These are phyloP conservation scores for Raffaelea deltoideospora DNA, from an alignment of 2,329 filamentous ascomycete genomes.

Conservation along the genomic window DNA sequence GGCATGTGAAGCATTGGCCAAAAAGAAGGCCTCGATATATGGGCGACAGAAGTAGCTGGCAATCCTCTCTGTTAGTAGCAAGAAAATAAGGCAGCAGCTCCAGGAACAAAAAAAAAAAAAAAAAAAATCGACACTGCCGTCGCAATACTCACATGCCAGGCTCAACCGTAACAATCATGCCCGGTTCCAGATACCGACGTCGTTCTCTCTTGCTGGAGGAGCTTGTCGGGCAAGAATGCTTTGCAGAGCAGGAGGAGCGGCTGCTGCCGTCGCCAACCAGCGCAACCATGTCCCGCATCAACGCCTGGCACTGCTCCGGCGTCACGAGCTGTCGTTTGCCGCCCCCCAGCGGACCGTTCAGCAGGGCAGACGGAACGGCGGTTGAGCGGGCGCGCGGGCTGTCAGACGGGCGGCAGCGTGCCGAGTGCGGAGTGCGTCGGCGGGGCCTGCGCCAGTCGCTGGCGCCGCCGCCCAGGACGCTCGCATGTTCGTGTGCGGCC, in stretches of 20 bases:
- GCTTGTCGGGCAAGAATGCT: background rate
- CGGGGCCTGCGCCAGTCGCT: background rate
- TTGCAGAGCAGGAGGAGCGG: no score
- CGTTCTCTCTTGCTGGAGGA: background rate
- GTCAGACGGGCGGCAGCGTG: no score
- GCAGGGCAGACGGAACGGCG: no score
- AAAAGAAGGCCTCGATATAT: constrained; percentile 56
- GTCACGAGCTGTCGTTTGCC: constrained; percentile 27
- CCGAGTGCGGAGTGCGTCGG: no score
- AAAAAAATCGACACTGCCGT: background rate
- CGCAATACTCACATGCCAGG: constrained; percentile 44
- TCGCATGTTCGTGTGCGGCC: background rate
- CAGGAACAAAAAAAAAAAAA: background rate
- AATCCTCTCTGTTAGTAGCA: background rate
- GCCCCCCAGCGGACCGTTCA: constrained; percentile 12
- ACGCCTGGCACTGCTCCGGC: constrained; percentile 17
- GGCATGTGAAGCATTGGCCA: constrained; percentile 40
- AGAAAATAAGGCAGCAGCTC: background rate
- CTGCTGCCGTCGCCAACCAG: constrained; percentile 1
- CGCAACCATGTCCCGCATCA: constrained; percentile 12
- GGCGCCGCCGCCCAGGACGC: background rate
- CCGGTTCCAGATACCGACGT: constrained; percentile 27
- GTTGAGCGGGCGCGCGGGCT: no score
- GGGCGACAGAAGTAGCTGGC: constrained; percentile 57
- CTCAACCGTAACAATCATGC: constrained; percentile 66